Percentiles rank a stretch among this genome's conserved stretches.
phyloP scores from a whole-genome alignment of 1,284 basidiomycete species.

The Athelia psychrophila region DNA sequence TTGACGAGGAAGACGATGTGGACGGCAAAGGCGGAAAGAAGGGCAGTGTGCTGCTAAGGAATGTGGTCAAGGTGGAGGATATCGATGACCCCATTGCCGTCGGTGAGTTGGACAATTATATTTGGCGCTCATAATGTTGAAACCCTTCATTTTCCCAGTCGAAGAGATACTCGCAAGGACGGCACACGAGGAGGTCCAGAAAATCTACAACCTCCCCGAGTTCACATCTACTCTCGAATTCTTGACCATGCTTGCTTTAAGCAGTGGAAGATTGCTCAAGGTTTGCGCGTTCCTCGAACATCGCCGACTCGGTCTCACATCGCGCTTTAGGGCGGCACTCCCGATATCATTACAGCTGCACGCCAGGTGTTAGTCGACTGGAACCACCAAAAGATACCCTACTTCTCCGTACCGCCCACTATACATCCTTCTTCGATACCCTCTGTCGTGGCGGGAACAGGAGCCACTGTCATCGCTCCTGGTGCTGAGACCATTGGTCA shows the following conservation, averaged over 20 bases:
- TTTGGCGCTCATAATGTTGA: conserved; percentile 1
- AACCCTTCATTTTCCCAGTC: conserved; percentile 42
- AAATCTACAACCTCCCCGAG: conserved; percentile 80
- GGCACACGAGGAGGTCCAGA: conserved; percentile 64
- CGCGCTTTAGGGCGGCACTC: conserved; percentile 77
- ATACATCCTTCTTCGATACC: conserved; percentile 76
- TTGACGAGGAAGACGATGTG: conserved; percentile 63
- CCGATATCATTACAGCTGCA: conserved; percentile 83
- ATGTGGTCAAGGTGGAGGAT: conserved; percentile 91
- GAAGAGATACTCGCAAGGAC: conserved; percentile 83
- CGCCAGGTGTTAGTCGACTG: conserved; percentile 90
- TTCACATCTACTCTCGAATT: conserved; percentile 80
- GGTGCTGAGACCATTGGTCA: conserved; percentile 75
- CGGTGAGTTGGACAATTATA: conserved; percentile 44
- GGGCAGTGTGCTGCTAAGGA: conserved; percentile 79
- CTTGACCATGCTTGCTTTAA: conserved; percentile 87
- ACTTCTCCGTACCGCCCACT: conserved; percentile 77
- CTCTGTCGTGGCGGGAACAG: conserved; percentile 30
- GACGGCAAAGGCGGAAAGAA: conserved; percentile 52
- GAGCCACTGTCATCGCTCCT: conserved; percentile 45
- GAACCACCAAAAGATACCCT: conserved; percentile 96
- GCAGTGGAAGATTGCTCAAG: conserved; percentile 83
- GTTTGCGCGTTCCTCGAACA: too few species aligned
- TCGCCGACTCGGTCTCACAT: conserved; percentile 1
- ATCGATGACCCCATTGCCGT: conserved; percentile 89